Percentiles rank a stretch among this genome's conserved stretches.
These are phyloP conservation scores for Yamadazyma diddensiae DNA, from an alignment of 1,139 yeast genomes.

Conservation along the genomic window DNA sequence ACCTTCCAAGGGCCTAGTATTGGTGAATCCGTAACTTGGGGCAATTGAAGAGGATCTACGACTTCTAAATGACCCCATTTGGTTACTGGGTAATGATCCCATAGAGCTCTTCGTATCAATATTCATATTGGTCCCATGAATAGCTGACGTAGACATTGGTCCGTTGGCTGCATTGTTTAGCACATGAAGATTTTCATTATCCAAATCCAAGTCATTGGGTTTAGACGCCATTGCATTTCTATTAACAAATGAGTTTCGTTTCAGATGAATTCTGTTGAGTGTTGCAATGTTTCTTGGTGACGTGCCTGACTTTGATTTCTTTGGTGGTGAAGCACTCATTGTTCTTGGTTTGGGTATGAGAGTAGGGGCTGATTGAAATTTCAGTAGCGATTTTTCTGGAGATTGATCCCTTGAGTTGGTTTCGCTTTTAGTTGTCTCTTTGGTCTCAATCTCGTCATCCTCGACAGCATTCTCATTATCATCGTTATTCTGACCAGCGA, in stretches of 20 bases:
- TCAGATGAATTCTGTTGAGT: constrained; percentile 7
- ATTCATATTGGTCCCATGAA: constrained; percentile 5
- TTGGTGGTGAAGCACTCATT: constrained; percentile 7
- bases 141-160: constrained; percentile 15
- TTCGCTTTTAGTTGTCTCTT: constrained; percentile 6
- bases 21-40: constrained; percentile 18
- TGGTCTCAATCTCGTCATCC: constrained; percentile 14
- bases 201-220: constrained; percentile 23
- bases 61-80: constrained; percentile 20
- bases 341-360: constrained; percentile 3
- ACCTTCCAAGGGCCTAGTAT: constrained; percentile 10
- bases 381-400: no score
- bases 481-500: constrained; percentile 8
- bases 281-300: constrained; percentile 12
- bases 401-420: constrained; percentile 7
- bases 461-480: constrained; percentile 17
- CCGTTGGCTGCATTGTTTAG: constrained; percentile 30
- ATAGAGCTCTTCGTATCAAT: constrained; percentile 12
- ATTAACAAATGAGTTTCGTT: constrained; percentile 9
- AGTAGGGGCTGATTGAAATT: constrained; percentile 11
- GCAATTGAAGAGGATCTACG: constrained; percentile 22
- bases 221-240: constrained; percentile 4
- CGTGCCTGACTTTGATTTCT: constrained; percentile 5
- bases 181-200: constrained; percentile 37
- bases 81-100: constrained; percentile 12